Conservation (phyloP, 139 green algal species). For the Astrephomene gubernaculifera region DNA sequence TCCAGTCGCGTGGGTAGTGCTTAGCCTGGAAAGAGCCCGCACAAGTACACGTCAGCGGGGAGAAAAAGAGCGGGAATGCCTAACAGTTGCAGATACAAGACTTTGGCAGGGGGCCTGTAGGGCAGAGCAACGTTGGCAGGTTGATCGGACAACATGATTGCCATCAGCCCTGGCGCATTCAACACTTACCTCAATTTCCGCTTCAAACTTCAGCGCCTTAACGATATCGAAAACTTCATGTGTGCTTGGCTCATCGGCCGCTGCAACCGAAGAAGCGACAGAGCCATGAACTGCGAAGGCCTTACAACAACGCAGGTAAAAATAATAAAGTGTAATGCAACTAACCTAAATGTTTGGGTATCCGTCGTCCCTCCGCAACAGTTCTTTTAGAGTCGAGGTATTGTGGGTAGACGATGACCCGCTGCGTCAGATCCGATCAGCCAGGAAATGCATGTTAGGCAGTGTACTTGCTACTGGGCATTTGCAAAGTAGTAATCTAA, state of each 20-base stretch:
- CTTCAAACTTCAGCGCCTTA: slow-evolving; percentile 57
- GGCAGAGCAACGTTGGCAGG: background rate
- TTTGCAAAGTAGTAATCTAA: background rate
- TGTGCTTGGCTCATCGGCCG: slow-evolving; percentile 56
- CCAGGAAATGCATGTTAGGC: background rate
- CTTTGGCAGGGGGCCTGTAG: background rate
- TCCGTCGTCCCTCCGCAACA: slow-evolving; percentile 48
- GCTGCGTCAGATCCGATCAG: slow-evolving; percentile 21
- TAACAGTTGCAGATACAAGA: background rate
- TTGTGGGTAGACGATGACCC: slow-evolving; percentile 53
- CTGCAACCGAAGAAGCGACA: slow-evolving; percentile 31
- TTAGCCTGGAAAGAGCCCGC: slow-evolving; percentile 71
- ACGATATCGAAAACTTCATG: slow-evolving; percentile 64
- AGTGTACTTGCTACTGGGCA: background rate
- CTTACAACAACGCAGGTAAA: too few species aligned
- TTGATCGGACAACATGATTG: too few species aligned
- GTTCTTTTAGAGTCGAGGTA: slow-evolving; percentile 52
- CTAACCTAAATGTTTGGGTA: slow-evolving; percentile 39
- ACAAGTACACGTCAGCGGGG: background rate
- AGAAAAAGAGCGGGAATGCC: background rate
- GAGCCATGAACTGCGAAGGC: background rate
- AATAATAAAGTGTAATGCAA: background rate
- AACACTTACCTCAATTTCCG: slow-evolving; percentile 59
- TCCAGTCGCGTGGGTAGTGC: slow-evolving; percentile 67
- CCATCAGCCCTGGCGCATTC: background rate